Percentiles rank a stretch among this genome's conserved stretches.
phyloP scores from a whole-genome alignment of 2,329 filamentous ascomycete genomes.

The Trichoderma afroharzianum region DNA sequence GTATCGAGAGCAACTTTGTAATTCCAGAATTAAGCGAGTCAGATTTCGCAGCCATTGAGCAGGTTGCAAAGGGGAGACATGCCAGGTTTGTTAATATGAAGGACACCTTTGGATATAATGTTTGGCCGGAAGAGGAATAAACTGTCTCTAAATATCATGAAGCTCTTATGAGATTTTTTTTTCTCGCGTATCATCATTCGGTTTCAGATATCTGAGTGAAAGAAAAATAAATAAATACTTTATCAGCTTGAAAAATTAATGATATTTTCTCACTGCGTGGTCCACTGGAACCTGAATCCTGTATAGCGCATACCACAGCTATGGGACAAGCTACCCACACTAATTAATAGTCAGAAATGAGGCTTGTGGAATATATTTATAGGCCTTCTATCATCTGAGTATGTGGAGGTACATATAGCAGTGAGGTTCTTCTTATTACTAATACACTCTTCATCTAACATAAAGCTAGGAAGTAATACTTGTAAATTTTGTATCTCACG shows the following conservation, averaged over 20 bases:
- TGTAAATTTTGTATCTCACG: accelerated
- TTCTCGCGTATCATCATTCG: not conserved
- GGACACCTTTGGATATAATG: constrained; percentile 6
- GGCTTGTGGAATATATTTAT: too few relatives aligned
- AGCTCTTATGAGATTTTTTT: not conserved
- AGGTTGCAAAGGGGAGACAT: constrained; percentile 6
- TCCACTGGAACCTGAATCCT: not conserved
- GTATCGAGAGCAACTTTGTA: constrained; percentile 70
- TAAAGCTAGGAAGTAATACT: too few relatives aligned
- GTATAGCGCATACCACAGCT: not conserved
- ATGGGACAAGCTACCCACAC: too few relatives aligned
- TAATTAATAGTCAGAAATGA: not conserved
- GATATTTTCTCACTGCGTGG: not conserved
- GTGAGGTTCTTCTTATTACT: too few relatives aligned
- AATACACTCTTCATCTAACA: too few relatives aligned
- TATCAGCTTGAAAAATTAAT: too few relatives aligned
- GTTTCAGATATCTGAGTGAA: accelerated
- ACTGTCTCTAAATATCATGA: not conserved
- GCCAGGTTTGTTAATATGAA: constrained; percentile 3
- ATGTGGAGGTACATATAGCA: too few relatives aligned
- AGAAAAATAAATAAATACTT: not conserved
- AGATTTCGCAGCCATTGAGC: not conserved
- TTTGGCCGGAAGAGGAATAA: constrained; percentile 7
- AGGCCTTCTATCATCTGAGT: too few relatives aligned
- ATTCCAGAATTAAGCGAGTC: not conserved